Percentiles rank a stretch among this genome's conserved stretches.
Evolutionary conservation across 441 rosid species (phyloP).

Genomic region (Gossypium schwendimanii): DNA sequence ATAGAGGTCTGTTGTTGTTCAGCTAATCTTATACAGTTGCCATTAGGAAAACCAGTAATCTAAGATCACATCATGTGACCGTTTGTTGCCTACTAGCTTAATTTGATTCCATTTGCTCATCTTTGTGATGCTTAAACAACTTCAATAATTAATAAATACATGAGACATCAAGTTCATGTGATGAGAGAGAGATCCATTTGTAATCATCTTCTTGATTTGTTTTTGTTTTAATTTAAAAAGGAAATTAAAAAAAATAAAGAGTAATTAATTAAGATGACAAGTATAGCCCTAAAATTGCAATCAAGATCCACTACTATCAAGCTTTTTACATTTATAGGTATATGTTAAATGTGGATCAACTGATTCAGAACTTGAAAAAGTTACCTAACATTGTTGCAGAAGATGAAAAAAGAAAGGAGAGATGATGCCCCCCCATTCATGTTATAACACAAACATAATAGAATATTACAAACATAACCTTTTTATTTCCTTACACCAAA

Average conservation of each 20-base stretch:
- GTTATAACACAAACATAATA: background rate
- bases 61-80: conserved; percentile 27
- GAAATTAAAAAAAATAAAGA: background rate
- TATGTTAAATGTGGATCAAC: background rate
- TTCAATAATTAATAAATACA: background rate
- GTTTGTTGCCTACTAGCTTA: background rate
- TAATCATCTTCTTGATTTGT: background rate
- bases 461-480: conserved; percentile 21
- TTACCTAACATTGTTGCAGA: background rate
- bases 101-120: conserved; percentile 21
- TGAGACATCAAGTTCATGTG: conserved; percentile 19
- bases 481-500: conserved; percentile 6
- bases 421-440: background rate
- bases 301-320: background rate
- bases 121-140: background rate
- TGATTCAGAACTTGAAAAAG: background rate
- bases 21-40: background rate
- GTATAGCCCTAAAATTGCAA: conserved; percentile 3
- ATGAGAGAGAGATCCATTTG: conserved; percentile 15
- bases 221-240: background rate
- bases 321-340: background rate
- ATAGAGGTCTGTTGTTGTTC: background rate
- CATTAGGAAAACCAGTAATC: conserved; percentile 11
- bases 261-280: background rate
- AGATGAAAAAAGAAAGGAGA: background rate